Conservation (phyloP, 169 alveolate species). For the Plasmodium malariae region DNA sequence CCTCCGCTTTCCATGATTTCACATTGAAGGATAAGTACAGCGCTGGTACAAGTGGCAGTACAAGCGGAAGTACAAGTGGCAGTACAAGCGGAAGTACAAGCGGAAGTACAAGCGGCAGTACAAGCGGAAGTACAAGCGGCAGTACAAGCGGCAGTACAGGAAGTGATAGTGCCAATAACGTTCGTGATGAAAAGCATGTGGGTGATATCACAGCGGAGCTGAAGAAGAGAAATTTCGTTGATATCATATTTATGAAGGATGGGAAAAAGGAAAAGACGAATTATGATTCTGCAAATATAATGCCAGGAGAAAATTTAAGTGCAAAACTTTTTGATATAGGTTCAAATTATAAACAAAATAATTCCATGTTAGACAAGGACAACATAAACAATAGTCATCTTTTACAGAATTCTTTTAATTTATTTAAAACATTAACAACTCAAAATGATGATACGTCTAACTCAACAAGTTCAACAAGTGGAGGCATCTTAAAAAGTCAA, state of each 20-base stretch:
- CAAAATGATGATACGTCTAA: constrained; percentile 17
- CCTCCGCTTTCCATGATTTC: constrained; percentile 12
- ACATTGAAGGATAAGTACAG: constrained; percentile 2
- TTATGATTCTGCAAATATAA: no score
- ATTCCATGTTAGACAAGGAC: neutral
- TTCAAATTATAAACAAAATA: neutral
- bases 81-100: no score
- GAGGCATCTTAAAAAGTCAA: constrained; percentile 8
- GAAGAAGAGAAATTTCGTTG: neutral
- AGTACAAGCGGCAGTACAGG: no score
- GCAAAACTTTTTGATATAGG: neutral
- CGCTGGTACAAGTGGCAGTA: no score
- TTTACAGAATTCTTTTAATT: constrained; percentile 4
- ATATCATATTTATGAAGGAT: neutral
- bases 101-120: no score
- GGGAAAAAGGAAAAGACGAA: no score
- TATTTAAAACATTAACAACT: neutral
- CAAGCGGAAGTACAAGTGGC: no score
- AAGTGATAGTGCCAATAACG: no score
- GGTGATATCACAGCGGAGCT: neutral
- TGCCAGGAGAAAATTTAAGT: neutral
- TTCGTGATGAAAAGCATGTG: neutral
- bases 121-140: no score
- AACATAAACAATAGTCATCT: neutral
- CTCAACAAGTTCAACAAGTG: neutral